Evolutionary conservation across 78 protist species (phyloP), one percentile per base, ranked within the genome.

Genomic region (Dictyostelium firmibasis): DNA sequence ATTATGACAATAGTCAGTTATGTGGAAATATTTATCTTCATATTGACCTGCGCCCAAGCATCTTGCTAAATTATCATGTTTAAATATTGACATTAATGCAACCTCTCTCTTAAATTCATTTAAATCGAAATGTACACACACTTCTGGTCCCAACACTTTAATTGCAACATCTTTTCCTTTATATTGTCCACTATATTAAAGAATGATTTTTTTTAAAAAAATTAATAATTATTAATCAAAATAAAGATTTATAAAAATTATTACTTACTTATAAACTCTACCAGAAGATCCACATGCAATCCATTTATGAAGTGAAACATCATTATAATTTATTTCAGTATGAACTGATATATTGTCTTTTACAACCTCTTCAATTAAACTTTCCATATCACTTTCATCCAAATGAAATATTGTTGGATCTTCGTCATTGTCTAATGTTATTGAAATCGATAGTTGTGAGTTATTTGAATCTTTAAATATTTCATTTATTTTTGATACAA

Each of bases 21-120:
- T 2, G 50, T 89, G 94, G 27, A 89, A 89, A 47, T 38, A 81
- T 10, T 20, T 38, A 0, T 33, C 53, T 1, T 81, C 86, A 89
- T 89, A 89, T 7, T 81, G 50, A 11, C 94, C 94, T 11, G 94
- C 84, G 20, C 94, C 94, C 29, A 33, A 89, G 69, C 94, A 89
- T 47, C 83, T 83, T 29, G 77, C 94, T 14, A 89, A 41, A 44
- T 35, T 43, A 9, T 89, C 86, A 81, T 89, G 94, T 69, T 81
- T 89, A 27, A 89, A 47, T n/a, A 89, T 44, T 13, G 81, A 79
- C 94, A 89, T 89, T 36, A 89, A 33, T 3, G 94, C 86, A 25
- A 89, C 94, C 33, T 89, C 94, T 47, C 72, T 60, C 74, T 81
- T 78, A 35, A 79, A 89, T n/a, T 89, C 94, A 23, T 31, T 74